phyloP scores from a whole-genome alignment of 2,329 filamentous ascomycete genomes.

The Keithomyces neogunnii region DNA sequence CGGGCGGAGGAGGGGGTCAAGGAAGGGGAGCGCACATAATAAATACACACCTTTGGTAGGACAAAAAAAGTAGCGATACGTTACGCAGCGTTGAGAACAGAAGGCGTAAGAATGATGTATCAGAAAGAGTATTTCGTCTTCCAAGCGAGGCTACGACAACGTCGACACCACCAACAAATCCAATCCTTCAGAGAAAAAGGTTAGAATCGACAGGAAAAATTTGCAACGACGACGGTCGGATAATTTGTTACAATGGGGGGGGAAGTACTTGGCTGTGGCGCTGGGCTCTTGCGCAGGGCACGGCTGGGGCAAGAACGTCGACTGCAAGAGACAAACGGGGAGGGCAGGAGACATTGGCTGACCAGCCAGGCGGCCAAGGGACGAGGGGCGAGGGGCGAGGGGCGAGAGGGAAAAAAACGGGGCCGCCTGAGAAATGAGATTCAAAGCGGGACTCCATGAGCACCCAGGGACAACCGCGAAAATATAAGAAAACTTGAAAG shows the following conservation, averaged over 20 bases:
- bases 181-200: conserved; percentile 5
- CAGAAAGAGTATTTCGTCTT: conserved; percentile 2
- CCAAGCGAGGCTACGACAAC: conserved; percentile 7
- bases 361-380: too few species aligned
- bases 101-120: background rate
- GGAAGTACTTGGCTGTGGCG: background rate
- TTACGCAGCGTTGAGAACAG: background rate
- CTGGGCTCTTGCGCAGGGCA: background rate
- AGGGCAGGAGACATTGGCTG: too few species aligned
- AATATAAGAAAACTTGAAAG: too few species aligned
- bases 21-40: background rate
- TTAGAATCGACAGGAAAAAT: conserved; percentile 5
- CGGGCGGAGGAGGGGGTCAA: background rate
- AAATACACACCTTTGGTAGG: conserved; percentile 5
- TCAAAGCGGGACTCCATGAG: too few species aligned
- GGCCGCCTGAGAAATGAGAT: too few species aligned
- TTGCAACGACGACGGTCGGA: background rate
- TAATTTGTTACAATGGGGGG: background rate
- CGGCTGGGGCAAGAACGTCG: background rate
- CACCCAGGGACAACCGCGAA: too few species aligned
- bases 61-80: background rate
- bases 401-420: too few species aligned
- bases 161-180: conserved; percentile 8
- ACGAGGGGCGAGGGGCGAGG: too few species aligned
- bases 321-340: too few species aligned